phyloP scores from a whole-genome alignment of 2,329 filamentous ascomycete species.

The Aureobasidium sp. region DNA sequence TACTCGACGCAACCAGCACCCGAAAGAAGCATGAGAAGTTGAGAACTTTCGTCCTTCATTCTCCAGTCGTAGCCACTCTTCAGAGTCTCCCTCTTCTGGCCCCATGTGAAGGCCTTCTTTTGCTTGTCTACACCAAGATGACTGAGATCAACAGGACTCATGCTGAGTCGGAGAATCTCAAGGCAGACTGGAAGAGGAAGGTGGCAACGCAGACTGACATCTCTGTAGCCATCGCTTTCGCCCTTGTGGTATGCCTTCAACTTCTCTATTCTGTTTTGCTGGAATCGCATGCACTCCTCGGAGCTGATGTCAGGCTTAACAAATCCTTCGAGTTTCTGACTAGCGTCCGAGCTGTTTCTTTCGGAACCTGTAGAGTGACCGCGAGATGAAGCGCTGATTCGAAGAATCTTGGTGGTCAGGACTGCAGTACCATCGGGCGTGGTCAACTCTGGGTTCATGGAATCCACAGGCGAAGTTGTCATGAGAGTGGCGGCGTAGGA shows the following conservation, averaged over 20 bases:
- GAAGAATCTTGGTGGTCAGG: slow-evolving; percentile 18
- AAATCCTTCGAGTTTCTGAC: slow-evolving; percentile 11
- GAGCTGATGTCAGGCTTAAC: slow-evolving; percentile 17
- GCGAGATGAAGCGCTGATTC: background rate
- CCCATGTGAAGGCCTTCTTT: slow-evolving; percentile 25
- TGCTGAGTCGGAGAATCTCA: slow-evolving; percentile 22
- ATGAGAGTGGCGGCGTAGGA: slow-evolving; percentile 24
- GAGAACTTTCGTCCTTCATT: slow-evolving; percentile 27
- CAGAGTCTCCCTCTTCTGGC: slow-evolving; percentile 25
- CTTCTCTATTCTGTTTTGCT: slow-evolving; percentile 18
- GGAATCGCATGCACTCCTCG: slow-evolving; percentile 21
- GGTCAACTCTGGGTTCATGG: slow-evolving; percentile 19
- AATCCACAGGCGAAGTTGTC: slow-evolving; percentile 9
- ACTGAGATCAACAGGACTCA: slow-evolving; percentile 17
- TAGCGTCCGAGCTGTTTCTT: background rate
- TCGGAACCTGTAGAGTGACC: background rate
- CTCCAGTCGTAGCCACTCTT: slow-evolving; percentile 25
- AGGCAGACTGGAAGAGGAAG: slow-evolving; percentile 27
- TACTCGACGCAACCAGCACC: slow-evolving; percentile 25
- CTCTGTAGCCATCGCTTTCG: slow-evolving; percentile 18
- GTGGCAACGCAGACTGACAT: slow-evolving; percentile 19
- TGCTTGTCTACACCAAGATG: slow-evolving; percentile 28
- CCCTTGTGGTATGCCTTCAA: slow-evolving; percentile 9
- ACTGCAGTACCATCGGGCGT: slow-evolving; percentile 21
- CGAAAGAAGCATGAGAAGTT: slow-evolving; percentile 33